Conservation (phyloP, 1,284 basidiomycete species). For the Butyriboletus appendiculatus region DNA sequence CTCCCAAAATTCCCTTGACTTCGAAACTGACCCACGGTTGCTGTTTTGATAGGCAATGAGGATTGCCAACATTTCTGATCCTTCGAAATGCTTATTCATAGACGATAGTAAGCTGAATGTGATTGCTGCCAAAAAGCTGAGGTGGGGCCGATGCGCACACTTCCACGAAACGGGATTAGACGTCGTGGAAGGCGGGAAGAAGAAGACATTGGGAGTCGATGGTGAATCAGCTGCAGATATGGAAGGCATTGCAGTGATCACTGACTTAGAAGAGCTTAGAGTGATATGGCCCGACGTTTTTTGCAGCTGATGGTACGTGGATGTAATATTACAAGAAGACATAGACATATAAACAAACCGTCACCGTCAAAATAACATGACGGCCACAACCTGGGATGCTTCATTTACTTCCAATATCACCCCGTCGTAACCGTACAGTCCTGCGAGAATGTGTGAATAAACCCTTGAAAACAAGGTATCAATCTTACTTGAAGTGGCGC, state of each 20-base stretch:
- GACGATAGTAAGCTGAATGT: conserved; percentile 76
- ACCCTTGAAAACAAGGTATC: conserved; percentile 14
- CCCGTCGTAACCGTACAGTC: conserved; percentile 78
- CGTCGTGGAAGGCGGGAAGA: conserved; percentile 59
- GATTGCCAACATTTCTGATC: conserved; percentile 58
- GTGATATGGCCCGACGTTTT: conserved; percentile 74
- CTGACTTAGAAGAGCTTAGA: conserved; percentile 62
- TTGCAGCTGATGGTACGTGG: conserved; percentile 4
- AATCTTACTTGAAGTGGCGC: conserved; percentile 68
- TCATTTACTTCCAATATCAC: conserved; percentile 81
- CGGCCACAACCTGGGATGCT: conserved; percentile 70
- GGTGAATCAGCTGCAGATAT: conserved; percentile 37
- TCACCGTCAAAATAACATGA: conserved; percentile 62
- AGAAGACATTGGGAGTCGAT: conserved; percentile 51
- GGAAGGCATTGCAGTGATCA: conserved; percentile 49
- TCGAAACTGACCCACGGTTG: conserved; percentile 6
- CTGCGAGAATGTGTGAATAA: conserved; percentile 38
- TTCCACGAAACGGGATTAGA: conserved; percentile 70
- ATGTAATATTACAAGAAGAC: conserved; percentile 5
- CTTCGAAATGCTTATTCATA: conserved; percentile 70
- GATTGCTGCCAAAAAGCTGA: conserved; percentile 58
- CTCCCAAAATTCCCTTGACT: not conserved
- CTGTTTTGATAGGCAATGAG: conserved; percentile 55
- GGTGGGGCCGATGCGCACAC: conserved; percentile 73
- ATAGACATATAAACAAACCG: not conserved